Conservation (phyloP, 441 rosid genomes). For the Erodium trifolium region DNA sequence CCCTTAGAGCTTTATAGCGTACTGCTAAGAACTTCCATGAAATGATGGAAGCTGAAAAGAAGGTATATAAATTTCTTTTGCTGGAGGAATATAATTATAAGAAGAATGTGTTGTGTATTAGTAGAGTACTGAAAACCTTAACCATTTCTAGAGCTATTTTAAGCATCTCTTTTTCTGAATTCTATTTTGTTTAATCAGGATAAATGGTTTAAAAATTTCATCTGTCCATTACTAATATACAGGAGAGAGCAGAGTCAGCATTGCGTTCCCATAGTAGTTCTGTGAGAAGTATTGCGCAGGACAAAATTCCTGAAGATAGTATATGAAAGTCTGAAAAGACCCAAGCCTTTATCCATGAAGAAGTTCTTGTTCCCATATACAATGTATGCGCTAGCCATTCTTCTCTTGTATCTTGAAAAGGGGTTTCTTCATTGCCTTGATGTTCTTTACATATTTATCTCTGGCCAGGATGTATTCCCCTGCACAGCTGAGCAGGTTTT, state of each 20-base stretch:
- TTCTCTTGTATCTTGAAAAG: slow-evolving; percentile 14
- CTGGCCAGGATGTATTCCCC: slow-evolving; percentile 61
- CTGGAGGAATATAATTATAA: background rate
- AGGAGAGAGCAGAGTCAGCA: slow-evolving; percentile 86
- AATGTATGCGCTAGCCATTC: slow-evolving; percentile 35
- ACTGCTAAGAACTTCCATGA: slow-evolving; percentile 55
- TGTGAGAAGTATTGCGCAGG: slow-evolving; percentile 41
- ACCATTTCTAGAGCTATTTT: background rate
- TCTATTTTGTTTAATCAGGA: background rate
- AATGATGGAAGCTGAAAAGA: slow-evolving; percentile 83
- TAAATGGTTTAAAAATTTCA: background rate
- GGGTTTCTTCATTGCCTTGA: slow-evolving; percentile 15
- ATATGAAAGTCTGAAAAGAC: slow-evolving; percentile 43
- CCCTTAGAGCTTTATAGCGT: slow-evolving; percentile 77
- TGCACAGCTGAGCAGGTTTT: slow-evolving; percentile 67
- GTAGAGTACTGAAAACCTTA: background rate
- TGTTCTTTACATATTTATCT: slow-evolving; percentile 17
- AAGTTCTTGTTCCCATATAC: slow-evolving; percentile 66
- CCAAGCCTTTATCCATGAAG: slow-evolving; percentile 76
- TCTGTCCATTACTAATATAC: slow-evolving; percentile 19
- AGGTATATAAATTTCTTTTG: slow-evolving; percentile 30
- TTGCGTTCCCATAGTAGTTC: slow-evolving; percentile 96
- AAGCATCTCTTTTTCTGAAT: slow-evolving; percentile 5
- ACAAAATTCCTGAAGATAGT: slow-evolving; percentile 42
- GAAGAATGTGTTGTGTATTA: too few relatives aligned